Base-by-base conservation (phyloP, 768 basidiomycete genomes). In the Boletus sp. region DNA sequence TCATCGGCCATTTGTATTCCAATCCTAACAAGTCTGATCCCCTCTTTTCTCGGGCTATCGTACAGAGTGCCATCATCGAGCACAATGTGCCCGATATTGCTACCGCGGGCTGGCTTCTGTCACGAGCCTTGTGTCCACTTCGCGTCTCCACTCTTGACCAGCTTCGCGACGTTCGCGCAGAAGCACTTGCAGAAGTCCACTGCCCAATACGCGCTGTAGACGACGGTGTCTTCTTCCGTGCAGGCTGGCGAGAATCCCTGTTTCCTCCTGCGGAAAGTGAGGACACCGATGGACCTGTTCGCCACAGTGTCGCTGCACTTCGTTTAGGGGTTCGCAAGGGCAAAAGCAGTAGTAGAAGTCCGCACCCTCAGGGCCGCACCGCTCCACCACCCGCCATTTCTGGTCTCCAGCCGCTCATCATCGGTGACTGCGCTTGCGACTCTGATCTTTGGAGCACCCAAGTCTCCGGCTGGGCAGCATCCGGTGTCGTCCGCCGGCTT, bases 51-150 rank as follows among this genome's bases (percentile, higher is more conserved):
- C 88, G 88, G 12, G 85, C 87, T 10, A 87, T 92, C 62, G 72
- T 89, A n/a, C 90, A 92, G 67, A 89, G 85, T 51, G 80, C 85
- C 6, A 74, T 87, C 35, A 70, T 88, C 54, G 86, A 90, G 24
- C 76, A 80, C 54, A 83, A 77, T 57, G 70, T 88, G 7, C 86
- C 87, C 0, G 80, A 83, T 62, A 76, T 87, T 20, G 71, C 76
- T 20, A 76, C 77, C 36, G 85, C 85, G 5, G 87, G 87, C 20
- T 86, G 83, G 78, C 83, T 87, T 46, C 77, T 92, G 44, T 84
- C 83, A 12, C 80, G 85, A 20, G 73, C 84, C 33, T 80, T 90
- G 76, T 80, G 80, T 14, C 67, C 82, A 6, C 72, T 90, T 20
- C 77, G 76, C 32, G 72, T 82, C 24, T 73, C 80, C 24, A 80